Conservation (phyloP, 345 rosid species). For the Eucalyptus sp. region DNA sequence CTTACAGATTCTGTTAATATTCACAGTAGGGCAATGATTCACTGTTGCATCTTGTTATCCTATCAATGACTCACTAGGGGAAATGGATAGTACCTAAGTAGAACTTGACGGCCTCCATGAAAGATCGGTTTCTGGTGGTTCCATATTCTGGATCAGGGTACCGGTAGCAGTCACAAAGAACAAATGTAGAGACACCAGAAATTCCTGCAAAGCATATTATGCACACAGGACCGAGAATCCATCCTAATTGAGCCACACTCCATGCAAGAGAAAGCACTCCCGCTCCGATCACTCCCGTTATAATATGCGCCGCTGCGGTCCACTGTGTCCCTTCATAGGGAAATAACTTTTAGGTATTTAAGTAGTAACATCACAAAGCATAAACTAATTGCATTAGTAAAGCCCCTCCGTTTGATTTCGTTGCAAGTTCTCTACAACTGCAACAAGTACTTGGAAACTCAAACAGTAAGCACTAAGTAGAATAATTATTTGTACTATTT, state of each 20-base stretch:
- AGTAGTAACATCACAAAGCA: background rate
- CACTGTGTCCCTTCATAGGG: background rate
- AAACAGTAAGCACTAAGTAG: background rate
- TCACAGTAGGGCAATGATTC: background rate
- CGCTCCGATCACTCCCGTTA: constrained; percentile 75
- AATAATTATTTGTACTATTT: background rate
- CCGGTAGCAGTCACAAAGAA: constrained; percentile 42
- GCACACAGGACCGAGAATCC: constrained; percentile 59
- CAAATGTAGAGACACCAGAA: constrained; percentile 28
- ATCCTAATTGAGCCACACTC: constrained; percentile 60
- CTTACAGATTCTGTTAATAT: background rate
- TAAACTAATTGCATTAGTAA: background rate
- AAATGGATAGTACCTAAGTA: constrained; percentile 23
- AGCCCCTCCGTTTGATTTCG: background rate
- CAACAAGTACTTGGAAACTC: background rate
- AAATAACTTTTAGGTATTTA: background rate
- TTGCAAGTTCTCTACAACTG: background rate
- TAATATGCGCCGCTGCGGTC: constrained; percentile 52
- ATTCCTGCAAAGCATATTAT: constrained; percentile 34
- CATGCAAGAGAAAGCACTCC: constrained; percentile 77
- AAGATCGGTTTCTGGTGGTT: constrained; percentile 25
- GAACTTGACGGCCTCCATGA: constrained; percentile 32
- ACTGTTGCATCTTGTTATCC: background rate
- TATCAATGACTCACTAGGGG: background rate
- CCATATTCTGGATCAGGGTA: constrained; percentile 48